Conservation (phyloP, 208 protist genomes). For the Crithidia acanthocephali region DNA sequence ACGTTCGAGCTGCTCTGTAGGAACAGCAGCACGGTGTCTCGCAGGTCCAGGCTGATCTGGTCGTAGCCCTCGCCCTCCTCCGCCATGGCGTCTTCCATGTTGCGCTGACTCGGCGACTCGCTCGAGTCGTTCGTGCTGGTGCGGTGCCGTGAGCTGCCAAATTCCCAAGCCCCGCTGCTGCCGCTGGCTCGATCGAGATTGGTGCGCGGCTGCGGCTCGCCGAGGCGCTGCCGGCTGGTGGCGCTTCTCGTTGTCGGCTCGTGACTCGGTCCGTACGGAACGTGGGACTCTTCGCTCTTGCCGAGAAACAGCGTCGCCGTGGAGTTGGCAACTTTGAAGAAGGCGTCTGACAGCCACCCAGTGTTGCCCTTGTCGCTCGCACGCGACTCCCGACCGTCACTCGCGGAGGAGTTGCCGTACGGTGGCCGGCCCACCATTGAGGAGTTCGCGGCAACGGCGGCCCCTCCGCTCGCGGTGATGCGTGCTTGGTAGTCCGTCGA, state of each 20-base stretch:
- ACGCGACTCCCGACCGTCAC: slow-evolving; percentile 13
- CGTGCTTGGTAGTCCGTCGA: slow-evolving; percentile 6
- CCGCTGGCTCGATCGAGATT: slow-evolving; percentile 9
- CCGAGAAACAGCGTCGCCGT: slow-evolving; percentile 19
- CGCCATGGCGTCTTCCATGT: slow-evolving; percentile 11
- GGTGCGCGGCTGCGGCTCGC: background rate
- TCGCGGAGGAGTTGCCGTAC: slow-evolving; percentile 16
- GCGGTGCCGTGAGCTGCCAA: slow-evolving; percentile 22
- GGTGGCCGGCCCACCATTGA: slow-evolving; percentile 14
- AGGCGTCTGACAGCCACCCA: slow-evolving; percentile 18
- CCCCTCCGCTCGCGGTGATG: background rate
- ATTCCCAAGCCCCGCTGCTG: slow-evolving; percentile 29
- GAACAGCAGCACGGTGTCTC: slow-evolving; percentile 75
- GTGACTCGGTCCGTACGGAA: background rate
- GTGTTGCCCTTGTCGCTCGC: background rate
- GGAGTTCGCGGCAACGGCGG: background rate
- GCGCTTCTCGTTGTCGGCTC: slow-evolving; percentile 17
- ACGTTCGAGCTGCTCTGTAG: slow-evolving; percentile 66
- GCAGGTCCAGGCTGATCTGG: slow-evolving; percentile 68
- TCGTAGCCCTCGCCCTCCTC: slow-evolving; percentile 25
- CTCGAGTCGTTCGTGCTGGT: slow-evolving; percentile 13
- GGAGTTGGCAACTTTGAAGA: slow-evolving; percentile 20
- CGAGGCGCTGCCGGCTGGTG: slow-evolving; percentile 7
- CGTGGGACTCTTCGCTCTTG: slow-evolving; percentile 10
- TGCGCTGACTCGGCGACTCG: slow-evolving; percentile 14